Evolutionary conservation across 2,329 filamentous ascomycete species (phyloP), one percentile per base, ranked within the genome.

Genomic region (Madurella mycetomatis): DNA sequence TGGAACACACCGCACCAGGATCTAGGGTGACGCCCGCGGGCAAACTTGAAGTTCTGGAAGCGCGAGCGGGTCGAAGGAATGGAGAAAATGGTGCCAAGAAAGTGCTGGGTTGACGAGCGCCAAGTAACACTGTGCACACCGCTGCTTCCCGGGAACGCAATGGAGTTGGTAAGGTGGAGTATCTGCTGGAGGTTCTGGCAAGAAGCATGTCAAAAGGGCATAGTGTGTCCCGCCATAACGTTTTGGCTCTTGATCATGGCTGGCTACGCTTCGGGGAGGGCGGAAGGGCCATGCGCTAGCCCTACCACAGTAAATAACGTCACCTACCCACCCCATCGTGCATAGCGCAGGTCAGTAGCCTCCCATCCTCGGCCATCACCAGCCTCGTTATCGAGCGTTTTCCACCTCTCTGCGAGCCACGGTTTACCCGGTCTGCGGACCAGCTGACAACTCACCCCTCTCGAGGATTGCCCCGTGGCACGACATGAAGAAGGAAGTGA

Each of bases 201-300:
- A 39, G 55, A 54, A 46, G 46, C 45, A 43, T 43, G 51, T 51
- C 5, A 55, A 58, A 57, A 41, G 17, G 49, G 54, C 48, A 40
- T 63, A 62, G 61, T 49, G 53, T 30, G 49, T 54, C 55, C 60
- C 54, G 51, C 48, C 55, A 56, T 57, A 56, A 47, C 53, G 57
- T 60, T 58, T 60, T 54, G 54, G 48, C 31, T 40, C 32, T 7
- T 25, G 9, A 41, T 41, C 44, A 46, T 56, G 45, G 52, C 52
- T 52, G 45, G 51, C 48, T 57, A 31, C 34, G 47, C 25, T 25
- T 57, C 60, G 61, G 59, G 62, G 62, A 63, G 63, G 51, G 52
- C 61, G 62, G 63, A 61, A 60, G 31, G 48, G 32, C 59, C 54
- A 30, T 44, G 51, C 53, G 41, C 48, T 55, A 51, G 52, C 50